Evolutionary conservation across 768 basidiomycete genomes (phyloP).

Genomic region (Russula lepida): DNA sequence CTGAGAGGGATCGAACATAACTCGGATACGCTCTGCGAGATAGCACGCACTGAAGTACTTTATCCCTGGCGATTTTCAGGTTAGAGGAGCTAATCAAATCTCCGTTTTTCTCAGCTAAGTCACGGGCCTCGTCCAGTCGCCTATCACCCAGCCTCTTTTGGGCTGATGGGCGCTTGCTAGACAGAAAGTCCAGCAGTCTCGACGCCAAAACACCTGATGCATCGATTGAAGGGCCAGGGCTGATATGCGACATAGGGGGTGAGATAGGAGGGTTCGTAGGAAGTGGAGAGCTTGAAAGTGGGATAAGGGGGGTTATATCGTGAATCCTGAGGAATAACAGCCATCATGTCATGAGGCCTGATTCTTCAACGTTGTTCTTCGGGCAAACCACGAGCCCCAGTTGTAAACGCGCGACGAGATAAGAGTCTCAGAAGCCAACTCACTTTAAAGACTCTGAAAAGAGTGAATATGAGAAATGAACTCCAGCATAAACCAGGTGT

Average conservation of each 20-base stretch:
- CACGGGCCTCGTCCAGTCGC: constrained; percentile 2
- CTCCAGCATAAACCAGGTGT: not conserved
- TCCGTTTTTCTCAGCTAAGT: not conserved
- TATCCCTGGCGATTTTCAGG: not conserved
- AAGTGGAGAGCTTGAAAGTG: not conserved
- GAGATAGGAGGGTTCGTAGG: not conserved
- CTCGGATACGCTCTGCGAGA: too few relatives aligned
- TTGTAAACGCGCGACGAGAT: not conserved
- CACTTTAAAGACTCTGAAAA: not conserved
- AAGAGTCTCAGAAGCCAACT: not conserved
- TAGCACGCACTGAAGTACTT: not conserved
- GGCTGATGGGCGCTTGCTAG: not conserved
- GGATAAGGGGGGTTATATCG: not conserved
- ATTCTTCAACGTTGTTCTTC: not conserved
- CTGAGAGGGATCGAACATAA: not conserved
- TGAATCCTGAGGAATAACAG: not conserved
- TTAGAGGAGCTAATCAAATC: not conserved
- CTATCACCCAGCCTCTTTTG: not conserved
- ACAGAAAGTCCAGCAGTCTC: not conserved
- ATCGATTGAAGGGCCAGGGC: not conserved
- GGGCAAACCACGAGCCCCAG: not conserved
- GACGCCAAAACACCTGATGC: constrained; percentile 4
- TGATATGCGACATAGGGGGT: not conserved
- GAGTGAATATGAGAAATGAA: not conserved
- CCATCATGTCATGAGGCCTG: not conserved